Percentiles rank a stretch among this genome's conserved stretches.
Evolutionary conservation across 768 basidiomycete genomes (phyloP).

Genomic region (Tylopilus subfusipes): DNA sequence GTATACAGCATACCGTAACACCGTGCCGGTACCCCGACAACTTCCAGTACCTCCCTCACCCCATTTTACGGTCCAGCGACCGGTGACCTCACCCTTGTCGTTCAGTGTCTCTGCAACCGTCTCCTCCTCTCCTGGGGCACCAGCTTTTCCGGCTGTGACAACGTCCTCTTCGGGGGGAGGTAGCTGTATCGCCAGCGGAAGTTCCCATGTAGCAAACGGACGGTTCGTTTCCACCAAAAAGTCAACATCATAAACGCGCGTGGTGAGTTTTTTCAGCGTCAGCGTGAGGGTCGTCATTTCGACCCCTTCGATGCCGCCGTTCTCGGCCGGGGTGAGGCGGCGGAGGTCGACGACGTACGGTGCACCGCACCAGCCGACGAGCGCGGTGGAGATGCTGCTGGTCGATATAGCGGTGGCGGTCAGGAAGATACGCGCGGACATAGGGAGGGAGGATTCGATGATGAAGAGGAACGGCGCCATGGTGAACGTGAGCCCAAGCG

Average conservation of each 20-base stretch:
- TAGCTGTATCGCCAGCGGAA: conserved; percentile 52
- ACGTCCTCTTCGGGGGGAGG: conserved; percentile 36
- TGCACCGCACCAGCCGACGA: conserved; percentile 66
- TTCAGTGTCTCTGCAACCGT: conserved; percentile 77
- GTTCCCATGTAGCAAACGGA: conserved; percentile 79
- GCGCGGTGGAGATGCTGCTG: conserved; percentile 67
- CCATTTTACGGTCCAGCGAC: conserved; percentile 80
- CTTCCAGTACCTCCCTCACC: conserved; percentile 58
- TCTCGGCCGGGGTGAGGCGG: conserved; percentile 43
- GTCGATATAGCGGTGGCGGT: conserved; percentile 69
- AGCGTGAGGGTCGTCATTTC: conserved; percentile 70
- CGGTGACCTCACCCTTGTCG: conserved; percentile 54
- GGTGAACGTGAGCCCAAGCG: conserved; percentile 62
- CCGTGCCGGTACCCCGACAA: conserved; percentile 60
- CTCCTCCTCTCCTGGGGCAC: conserved; percentile 55
- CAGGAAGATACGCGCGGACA: conserved; percentile 62
- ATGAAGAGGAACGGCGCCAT: conserved; percentile 80
- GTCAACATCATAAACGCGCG: conserved; percentile 70
- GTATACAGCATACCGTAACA: conserved; percentile 55
- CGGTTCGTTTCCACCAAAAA: conserved; percentile 66
- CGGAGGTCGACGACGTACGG: conserved; percentile 72
- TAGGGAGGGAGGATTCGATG: conserved; percentile 72
- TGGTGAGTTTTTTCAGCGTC: conserved; percentile 54
- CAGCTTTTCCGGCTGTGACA: conserved; percentile 28
- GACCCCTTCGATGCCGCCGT: conserved; percentile 48